Conservation (phyloP, 2,329 filamentous ascomycete genomes). For the Dothideomycetidae sp. region DNA sequence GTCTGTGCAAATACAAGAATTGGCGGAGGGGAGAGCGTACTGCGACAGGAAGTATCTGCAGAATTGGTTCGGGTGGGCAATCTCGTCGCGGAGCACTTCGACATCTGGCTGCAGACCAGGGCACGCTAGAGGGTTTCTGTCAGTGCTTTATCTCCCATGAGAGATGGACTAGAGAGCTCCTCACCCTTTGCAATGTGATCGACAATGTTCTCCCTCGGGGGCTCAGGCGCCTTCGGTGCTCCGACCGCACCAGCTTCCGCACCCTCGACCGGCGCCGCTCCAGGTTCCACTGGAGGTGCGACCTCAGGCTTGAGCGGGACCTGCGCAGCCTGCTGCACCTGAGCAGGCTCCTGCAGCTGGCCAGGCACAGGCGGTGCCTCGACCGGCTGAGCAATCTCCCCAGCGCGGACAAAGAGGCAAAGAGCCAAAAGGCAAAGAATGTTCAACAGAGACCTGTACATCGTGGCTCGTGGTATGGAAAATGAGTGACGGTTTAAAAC, state of each 20-base stretch:
- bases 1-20: no score
- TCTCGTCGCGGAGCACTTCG: neutral
- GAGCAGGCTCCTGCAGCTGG: neutral
- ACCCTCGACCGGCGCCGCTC: no score
- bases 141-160: neutral
- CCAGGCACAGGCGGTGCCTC: no score
- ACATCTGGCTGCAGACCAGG: neutral
- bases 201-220: neutral
- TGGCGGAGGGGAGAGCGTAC: no score
- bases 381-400: no score
- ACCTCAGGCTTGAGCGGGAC: constrained; percentile 10
- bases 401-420: neutral
- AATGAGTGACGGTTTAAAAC: neutral
- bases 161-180: neutral
- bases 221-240: neutral
- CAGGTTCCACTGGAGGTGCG: constrained; percentile 9
- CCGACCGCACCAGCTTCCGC: no score
- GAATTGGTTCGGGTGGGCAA: neutral
- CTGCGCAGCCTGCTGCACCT: constrained; percentile 6
- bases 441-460: neutral
- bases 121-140: no score
- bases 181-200: neutral
- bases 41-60: constrained; percentile 1
- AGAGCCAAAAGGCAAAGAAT: neutral
- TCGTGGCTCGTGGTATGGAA: neutral